phyloP scores from a whole-genome alignment of 192 early-diverging fungal genomes.

The Umbelopsis vinacea region DNA sequence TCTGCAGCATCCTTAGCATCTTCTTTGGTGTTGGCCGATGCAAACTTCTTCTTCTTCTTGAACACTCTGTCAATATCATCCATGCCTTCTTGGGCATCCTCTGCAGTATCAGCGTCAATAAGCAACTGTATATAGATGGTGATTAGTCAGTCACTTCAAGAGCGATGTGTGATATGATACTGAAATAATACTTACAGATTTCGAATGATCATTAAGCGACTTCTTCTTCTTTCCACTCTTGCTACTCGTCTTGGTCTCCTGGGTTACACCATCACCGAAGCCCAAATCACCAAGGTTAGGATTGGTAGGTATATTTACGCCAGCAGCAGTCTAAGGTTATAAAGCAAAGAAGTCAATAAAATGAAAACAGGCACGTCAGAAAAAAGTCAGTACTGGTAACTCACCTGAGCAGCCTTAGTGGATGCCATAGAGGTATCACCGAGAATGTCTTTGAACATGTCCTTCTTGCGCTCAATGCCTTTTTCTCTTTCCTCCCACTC shows the following conservation, averaged over 20 bases:
- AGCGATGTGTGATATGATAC: not conserved
- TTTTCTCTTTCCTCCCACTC: slow-evolving; percentile 80
- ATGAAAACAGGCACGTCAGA: not conserved
- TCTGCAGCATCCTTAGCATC: slow-evolving; percentile 29
- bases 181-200: slow-evolving; percentile 22
- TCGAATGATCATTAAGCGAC: slow-evolving; percentile 46
- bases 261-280: slow-evolving; percentile 50
- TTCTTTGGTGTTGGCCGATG: not conserved
- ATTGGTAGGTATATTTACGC: slow-evolving; percentile 42
- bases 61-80: slow-evolving; percentile 27
- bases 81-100: slow-evolving; percentile 12
- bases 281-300: slow-evolving; percentile 61
- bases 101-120: not conserved
- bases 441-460: slow-evolving; percentile 82
- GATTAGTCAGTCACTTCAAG: not conserved
- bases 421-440: slow-evolving; percentile 47
- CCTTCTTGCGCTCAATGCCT: slow-evolving; percentile 72
- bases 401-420: slow-evolving; percentile 25
- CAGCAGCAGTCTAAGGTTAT: slow-evolving; percentile 22
- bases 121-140: not conserved
- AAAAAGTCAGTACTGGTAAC: not conserved
- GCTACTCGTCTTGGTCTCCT: slow-evolving; percentile 40
- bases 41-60: slow-evolving; percentile 3
- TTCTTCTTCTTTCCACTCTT: slow-evolving; percentile 55
- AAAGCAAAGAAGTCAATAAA: not conserved